phyloP scores from a whole-genome alignment of 139 green algal species.

The Picochlorum sp. region DNA sequence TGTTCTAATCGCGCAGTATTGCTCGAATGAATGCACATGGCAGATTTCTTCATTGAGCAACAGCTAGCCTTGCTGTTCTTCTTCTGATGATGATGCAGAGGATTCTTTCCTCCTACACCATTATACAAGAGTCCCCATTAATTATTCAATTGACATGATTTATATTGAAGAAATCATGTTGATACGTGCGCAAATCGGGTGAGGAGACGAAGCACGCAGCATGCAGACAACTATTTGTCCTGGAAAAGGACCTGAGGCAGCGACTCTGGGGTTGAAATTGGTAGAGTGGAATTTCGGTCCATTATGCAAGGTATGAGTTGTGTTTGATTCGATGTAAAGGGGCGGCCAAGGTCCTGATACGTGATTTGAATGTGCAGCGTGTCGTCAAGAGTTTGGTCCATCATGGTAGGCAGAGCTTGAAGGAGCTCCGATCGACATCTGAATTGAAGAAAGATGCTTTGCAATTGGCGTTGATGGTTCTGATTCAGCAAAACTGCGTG shows the following conservation, averaged over 20 bases:
- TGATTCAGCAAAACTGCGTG: slow-evolving; percentile 65
- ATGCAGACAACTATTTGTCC: slow-evolving; percentile 15
- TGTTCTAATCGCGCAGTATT: no score
- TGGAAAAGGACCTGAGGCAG: slow-evolving; percentile 7
- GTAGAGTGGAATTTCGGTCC: slow-evolving; percentile 13
- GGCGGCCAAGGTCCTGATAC: no score
- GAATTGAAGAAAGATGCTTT: slow-evolving; percentile 18
- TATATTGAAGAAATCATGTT: no score
- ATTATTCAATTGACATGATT: no score
- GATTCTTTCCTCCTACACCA: no score
- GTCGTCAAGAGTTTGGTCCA: slow-evolving; percentile 16
- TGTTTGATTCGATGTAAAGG: not conserved
- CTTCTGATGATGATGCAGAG: no score
- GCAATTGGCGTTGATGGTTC: slow-evolving; percentile 44
- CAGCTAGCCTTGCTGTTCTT: no score
- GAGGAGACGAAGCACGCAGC: no score
- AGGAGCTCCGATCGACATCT: slow-evolving; percentile 7
- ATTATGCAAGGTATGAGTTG: not conserved
- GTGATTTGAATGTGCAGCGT: slow-evolving; percentile 3
- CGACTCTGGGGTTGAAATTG: slow-evolving; percentile 22
- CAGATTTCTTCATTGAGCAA: no score
- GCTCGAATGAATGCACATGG: no score
- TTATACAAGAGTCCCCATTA: no score
- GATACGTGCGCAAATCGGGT: no score
- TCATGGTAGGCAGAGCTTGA: slow-evolving; percentile 22